Evolutionary conservation across 1,139 yeast genomes (phyloP), one percentile per base, ranked within the genome.

Genomic region (Wickerhamomyces sp.): DNA sequence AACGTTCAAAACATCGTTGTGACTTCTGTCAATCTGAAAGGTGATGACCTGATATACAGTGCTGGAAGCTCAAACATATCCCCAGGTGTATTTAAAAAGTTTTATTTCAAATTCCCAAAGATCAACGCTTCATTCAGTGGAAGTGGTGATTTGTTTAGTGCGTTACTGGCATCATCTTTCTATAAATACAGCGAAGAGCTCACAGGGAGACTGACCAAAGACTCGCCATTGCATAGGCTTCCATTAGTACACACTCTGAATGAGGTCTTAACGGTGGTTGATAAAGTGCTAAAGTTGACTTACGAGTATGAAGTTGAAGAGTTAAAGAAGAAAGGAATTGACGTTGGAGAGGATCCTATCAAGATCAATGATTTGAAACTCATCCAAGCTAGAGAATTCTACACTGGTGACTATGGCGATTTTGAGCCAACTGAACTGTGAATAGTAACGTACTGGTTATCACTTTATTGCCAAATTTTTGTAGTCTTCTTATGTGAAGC

Each of bases 111-210:
- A 47, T 65, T 78, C 14, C 77, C 80, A 5, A 59, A 66, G 28
- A 72, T 86, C 35, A 69, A 79, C 31, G 80, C 89, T 3, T 80
- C 81, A 44, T 89, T 89, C 57, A 83, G 93, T 2, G 97, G 98
- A 0, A 88, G 91, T 5, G 98, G 98, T 3, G 98, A 91, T 51
- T 62, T 91, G 28, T 87, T 91, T 55, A 75, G 94, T 0, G 94
- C 95, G 0, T 56, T 89, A 30, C 57, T 88, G 26, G 57, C 84
- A 3, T 91, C 86, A 58, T 67, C 79, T 38, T 60, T 74, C 32
- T 62, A 64, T 48, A 58, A 59, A 26, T 60, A 62, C 40, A 35
- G 33, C 16, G 40, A 38, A 12, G 33, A 43, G 18, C 30, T 23
- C 16, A 33, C 30, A 8, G 34, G 40, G 4, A 27, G 24, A 7